Evolutionary conservation across 345 rosid species (phyloP).

Genomic region (Syzygium aqueum): DNA sequence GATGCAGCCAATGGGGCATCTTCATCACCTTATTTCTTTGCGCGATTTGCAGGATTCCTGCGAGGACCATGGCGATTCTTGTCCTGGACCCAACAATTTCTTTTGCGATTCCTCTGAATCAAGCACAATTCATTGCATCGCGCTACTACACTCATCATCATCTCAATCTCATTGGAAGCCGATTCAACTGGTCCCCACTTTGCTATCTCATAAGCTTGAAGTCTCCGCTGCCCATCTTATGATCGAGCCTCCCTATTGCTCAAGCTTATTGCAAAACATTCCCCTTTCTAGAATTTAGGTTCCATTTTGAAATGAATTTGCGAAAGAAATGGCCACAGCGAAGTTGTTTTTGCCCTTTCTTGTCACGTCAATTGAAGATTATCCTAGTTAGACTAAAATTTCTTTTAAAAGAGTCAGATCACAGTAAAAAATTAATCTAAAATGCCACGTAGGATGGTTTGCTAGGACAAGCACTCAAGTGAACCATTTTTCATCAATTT

Average conservation of each 20-base stretch:
- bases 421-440: neutral
- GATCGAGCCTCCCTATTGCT: neutral
- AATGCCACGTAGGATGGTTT: neutral
- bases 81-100: neutral
- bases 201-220: neutral
- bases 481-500: neutral
- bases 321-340: neutral
- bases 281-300: neutral
- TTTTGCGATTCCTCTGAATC: neutral
- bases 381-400: neutral
- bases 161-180: neutral
- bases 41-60: neutral
- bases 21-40: neutral
- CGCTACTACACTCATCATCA: neutral
- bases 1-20: neutral
- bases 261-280: neutral
- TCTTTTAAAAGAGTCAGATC: neutral
- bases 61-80: neutral
- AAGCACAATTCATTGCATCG: neutral
- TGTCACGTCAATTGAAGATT: neutral
- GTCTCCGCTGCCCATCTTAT: neutral
- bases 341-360: neutral
- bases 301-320: neutral
- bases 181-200: neutral
- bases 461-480: accelerated